phyloP scores from a whole-genome alignment of 768 basidiomycete genomes.

The Phlebiopsis gigantea region DNA sequence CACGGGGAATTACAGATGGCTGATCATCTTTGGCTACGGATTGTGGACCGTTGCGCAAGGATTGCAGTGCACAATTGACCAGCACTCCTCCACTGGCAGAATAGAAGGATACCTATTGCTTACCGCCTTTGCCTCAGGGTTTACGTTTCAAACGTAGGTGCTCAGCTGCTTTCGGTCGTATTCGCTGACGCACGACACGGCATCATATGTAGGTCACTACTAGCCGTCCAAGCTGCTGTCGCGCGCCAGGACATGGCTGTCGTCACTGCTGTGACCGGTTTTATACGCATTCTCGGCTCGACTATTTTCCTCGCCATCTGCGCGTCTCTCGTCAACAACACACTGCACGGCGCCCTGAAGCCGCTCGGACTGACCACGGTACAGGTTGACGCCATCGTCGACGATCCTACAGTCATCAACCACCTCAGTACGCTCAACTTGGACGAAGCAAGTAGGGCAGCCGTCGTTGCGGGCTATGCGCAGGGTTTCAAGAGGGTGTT shows the following conservation, averaged over 20 bases:
- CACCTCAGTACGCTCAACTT: constrained; percentile 1
- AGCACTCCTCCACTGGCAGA: constrained; percentile 24
- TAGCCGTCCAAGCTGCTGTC: constrained; percentile 30
- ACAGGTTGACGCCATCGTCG: constrained; percentile 7
- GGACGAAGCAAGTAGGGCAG: constrained; percentile 1
- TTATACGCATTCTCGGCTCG: constrained; percentile 34
- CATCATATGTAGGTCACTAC: constrained; percentile 20
- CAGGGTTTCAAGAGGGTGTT: constrained; percentile 16
- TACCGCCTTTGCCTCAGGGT: constrained; percentile 32
- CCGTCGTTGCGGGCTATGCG: constrained; percentile 14
- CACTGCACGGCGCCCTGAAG: constrained; percentile 2
- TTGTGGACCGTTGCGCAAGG: constrained; percentile 38
- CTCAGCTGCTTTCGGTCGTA: not conserved
- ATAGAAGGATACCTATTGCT: constrained; percentile 33
- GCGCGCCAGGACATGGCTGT: constrained; percentile 18
- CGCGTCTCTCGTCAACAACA: constrained; percentile 24
- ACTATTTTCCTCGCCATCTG: constrained; percentile 33
- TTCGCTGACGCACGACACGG: too few relatives aligned
- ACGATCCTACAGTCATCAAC: constrained; percentile 18
- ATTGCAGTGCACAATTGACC: constrained; percentile 30
- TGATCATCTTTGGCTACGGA: constrained; percentile 20
- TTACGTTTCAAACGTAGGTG: constrained; percentile 17
- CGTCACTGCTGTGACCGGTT: constrained; percentile 17
- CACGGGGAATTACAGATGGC: constrained; percentile 28
- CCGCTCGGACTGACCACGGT: constrained; percentile 6